phyloP scores from a whole-genome alignment of 306 rosid genomes.

The Hylodesmum podocarpum region DNA sequence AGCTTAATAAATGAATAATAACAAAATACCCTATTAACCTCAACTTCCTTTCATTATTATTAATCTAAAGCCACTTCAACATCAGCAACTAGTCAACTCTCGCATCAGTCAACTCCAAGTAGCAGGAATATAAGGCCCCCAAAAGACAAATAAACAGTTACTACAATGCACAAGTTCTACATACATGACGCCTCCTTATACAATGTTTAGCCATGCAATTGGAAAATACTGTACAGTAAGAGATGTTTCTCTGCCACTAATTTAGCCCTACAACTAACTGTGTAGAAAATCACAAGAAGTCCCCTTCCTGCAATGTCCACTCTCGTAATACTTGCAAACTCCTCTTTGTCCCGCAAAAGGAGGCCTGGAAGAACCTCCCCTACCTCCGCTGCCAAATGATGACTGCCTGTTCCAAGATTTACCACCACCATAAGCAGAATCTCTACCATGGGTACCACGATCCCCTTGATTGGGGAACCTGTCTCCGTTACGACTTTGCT shows the following conservation, averaged over 20 bases:
- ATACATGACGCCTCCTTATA: conserved; percentile 40
- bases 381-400: conserved; percentile 56
- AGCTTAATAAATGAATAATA: too few relatives aligned
- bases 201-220: conserved; percentile 46
- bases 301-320: conserved; percentile 93
- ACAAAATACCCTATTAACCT: background rate
- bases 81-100: conserved; percentile 14
- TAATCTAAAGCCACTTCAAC: conserved; percentile 10
- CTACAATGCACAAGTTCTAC: conserved; percentile 49
- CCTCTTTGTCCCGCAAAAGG: conserved; percentile 74
- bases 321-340: conserved; percentile 75
- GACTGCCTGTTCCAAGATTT: conserved; percentile 80
- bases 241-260: conserved; percentile 40
- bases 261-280: conserved; percentile 43
- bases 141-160: conserved; percentile 30
- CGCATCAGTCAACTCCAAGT: conserved; percentile 24
- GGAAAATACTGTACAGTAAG: conserved; percentile 75
- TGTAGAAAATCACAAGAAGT: conserved; percentile 81
- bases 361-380: conserved; percentile 73
- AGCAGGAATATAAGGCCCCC: conserved; percentile 14
- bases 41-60: background rate
- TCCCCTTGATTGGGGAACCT: conserved; percentile 65
- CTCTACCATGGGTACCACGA: conserved; percentile 58
- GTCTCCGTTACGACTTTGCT: conserved; percentile 60
- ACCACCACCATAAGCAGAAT: conserved; percentile 63